A percentile compares a stretch with the other conserved stretches of the same genome.
phyloP scores from a whole-genome alignment of 805 yeast species.

The Kluyveromyces starmeri region DNA sequence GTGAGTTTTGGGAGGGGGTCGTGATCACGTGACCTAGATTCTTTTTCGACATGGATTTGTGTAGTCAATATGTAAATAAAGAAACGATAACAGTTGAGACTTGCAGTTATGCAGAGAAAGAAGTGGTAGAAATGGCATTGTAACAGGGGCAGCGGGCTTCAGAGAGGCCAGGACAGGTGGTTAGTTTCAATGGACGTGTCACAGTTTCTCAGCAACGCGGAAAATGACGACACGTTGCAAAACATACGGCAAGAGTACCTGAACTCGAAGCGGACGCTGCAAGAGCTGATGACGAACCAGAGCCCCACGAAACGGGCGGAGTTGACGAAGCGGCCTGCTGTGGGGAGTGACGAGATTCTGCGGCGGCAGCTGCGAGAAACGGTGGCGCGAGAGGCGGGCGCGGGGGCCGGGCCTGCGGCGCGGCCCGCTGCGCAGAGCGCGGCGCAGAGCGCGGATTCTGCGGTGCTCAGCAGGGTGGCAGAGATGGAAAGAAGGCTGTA shows the following conservation, averaged over 20 bases:
- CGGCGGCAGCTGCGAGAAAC: conserved; percentile 9
- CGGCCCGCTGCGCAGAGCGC: too few species aligned
- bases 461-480: neutral
- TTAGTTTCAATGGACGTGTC: conserved; percentile 6
- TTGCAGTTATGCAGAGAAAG: too few species aligned
- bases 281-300: conserved; percentile 16
- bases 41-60: too few species aligned
- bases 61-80: too few species aligned
- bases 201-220: conserved; percentile 17
- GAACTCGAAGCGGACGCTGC: conserved; percentile 21
- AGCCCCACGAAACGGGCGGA: conserved; percentile 7
- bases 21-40: too few species aligned
- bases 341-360: conserved; percentile 8
- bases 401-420: neutral
- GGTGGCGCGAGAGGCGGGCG: neutral
- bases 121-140: too few species aligned
- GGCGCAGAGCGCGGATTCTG: neutral
- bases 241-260: conserved; percentile 23
- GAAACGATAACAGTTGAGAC: too few species aligned
- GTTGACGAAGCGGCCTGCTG: conserved; percentile 1
- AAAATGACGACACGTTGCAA: conserved; percentile 25
- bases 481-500: conserved; percentile 10
- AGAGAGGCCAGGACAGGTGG: too few species aligned
- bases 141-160: too few species aligned
- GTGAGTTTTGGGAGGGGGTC: too few species aligned